Evolutionary conservation across 2,329 filamentous ascomycete species (phyloP).

Genomic region (Teratosphaeria gauchensis): DNA sequence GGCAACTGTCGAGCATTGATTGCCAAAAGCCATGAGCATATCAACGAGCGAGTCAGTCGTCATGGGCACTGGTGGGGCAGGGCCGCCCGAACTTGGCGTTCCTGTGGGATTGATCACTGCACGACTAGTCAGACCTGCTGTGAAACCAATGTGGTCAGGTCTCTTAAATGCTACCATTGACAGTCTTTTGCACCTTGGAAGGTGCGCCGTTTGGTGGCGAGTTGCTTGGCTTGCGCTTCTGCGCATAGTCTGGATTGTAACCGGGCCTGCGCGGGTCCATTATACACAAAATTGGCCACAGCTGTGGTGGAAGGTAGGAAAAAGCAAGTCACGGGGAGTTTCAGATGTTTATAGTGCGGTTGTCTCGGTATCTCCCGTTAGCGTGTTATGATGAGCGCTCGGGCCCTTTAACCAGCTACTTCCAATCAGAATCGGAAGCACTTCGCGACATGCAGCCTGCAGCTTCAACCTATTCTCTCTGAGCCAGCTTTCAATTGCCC

Average conservation of each 20-base stretch:
- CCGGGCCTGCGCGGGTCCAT: slow-evolving; percentile 3
- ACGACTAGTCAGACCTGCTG: neutral
- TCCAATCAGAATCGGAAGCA: neutral
- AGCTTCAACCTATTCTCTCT: neutral
- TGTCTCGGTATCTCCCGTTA: neutral
- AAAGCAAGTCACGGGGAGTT: neutral
- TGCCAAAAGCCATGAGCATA: slow-evolving; percentile 3
- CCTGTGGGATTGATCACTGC: neutral
- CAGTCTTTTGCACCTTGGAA: slow-evolving; percentile 1
- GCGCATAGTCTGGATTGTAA: neutral
- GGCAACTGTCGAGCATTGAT: neutral
- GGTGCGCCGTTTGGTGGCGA: slow-evolving; percentile 3
- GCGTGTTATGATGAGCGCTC: neutral
- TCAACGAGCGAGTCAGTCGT: neutral
- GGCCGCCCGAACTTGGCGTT: neutral
- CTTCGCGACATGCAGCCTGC: neutral
- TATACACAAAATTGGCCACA: neutral
- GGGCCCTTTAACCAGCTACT: neutral
- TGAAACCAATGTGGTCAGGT: neutral
- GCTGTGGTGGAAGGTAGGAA: neutral
- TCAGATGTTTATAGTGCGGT: neutral
- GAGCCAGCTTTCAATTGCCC: neutral
- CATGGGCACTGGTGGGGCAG: neutral
- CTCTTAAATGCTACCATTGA: neutral
- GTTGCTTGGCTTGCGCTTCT: slow-evolving; percentile 5